phyloP scores from a whole-genome alignment of 495 filamentous ascomycete genomes.

The Massariosphaeria phaeospora region DNA sequence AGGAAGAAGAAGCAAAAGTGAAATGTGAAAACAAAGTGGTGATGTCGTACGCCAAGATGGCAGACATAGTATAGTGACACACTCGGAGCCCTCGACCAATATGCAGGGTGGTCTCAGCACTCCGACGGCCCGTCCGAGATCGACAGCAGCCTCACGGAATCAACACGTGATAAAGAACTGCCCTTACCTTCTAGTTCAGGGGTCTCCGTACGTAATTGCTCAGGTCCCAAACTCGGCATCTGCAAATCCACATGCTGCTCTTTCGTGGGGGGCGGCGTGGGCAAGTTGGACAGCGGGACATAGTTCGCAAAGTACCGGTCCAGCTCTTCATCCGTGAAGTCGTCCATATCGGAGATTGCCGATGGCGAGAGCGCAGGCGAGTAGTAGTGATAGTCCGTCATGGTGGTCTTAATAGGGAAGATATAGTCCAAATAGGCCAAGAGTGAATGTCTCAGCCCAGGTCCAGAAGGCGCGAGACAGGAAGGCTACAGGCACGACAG shows the following conservation, averaged over 20 bases:
- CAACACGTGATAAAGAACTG: constrained; percentile 5
- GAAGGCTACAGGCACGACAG: neutral
- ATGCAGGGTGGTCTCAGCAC: too few relatives aligned
- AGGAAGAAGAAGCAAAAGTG: neutral
- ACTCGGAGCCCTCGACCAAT: too few relatives aligned
- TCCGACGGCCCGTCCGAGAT: too few relatives aligned
- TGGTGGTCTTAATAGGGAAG: too few relatives aligned
- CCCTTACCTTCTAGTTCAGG: constrained; percentile 28
- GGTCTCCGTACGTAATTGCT: neutral
- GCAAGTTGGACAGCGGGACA: constrained; percentile 55
- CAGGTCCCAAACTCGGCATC: neutral
- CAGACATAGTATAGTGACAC: neutral
- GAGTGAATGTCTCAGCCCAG: too few relatives aligned
- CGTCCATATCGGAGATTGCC: constrained; percentile 42
- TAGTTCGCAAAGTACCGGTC: constrained; percentile 55
- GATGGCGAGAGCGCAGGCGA: constrained; percentile 11
- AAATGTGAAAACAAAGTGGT: neutral
- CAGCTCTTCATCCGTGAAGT: constrained; percentile 30
- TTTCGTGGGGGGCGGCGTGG: constrained; percentile 53
- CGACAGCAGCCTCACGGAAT: neutral
- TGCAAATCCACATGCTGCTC: neutral
- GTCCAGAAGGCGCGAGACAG: too few relatives aligned
- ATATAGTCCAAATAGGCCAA: too few relatives aligned
- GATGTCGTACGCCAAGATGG: neutral
- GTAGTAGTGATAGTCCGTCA: neutral